A percentile compares a stretch with the other conserved stretches of the same genome.
Conservation (phyloP, 306 rosid species). For the Benincasa hispida region DNA sequence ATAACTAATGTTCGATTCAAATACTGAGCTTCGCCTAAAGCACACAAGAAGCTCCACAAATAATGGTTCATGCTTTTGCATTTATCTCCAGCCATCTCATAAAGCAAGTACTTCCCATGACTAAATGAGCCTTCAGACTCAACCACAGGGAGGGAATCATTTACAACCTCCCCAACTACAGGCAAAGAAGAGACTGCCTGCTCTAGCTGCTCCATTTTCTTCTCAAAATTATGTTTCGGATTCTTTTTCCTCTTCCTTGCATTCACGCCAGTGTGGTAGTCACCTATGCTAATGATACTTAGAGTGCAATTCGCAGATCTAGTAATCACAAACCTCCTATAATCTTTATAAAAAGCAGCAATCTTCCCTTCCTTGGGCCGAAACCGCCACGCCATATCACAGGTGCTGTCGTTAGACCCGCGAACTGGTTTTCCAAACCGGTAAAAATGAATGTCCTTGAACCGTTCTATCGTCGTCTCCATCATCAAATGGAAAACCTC, state of each 20-base stretch:
- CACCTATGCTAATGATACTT: constrained; percentile 61
- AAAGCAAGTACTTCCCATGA: constrained; percentile 62
- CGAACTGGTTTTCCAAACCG: constrained; percentile 64
- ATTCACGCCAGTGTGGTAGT: constrained; percentile 69
- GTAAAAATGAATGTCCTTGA: constrained; percentile 89
- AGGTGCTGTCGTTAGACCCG: constrained; percentile 50
- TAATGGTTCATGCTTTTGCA: constrained; percentile 97
- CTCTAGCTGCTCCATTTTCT: constrained; percentile 31
- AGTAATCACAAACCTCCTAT: constrained; percentile 71
- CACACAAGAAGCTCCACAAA: constrained; percentile 97
- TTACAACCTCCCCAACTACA: constrained; percentile 74
- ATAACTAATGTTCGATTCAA: constrained; percentile 89
- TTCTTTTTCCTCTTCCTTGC: constrained; percentile 91
- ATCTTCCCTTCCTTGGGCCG: constrained; percentile 97
- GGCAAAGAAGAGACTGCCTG: constrained; percentile 28
- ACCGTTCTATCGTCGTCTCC: constrained; percentile 72
- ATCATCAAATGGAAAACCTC: constrained; percentile 94
- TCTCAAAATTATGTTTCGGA: constrained; percentile 54
- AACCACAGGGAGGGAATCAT: constrained; percentile 72
- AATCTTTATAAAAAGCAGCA: constrained; percentile 84
- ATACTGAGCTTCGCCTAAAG: constrained; percentile 98
- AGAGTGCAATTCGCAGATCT: constrained; percentile 55
- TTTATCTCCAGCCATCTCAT: constrained; percentile 74
- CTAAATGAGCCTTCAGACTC: constrained; percentile 77
- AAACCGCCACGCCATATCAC: constrained; percentile 98